Percentiles rank a stretch among this genome's conserved stretches.
Evolutionary conservation across 805 yeast genomes (phyloP).

Genomic region (Millerozyma miso): DNA sequence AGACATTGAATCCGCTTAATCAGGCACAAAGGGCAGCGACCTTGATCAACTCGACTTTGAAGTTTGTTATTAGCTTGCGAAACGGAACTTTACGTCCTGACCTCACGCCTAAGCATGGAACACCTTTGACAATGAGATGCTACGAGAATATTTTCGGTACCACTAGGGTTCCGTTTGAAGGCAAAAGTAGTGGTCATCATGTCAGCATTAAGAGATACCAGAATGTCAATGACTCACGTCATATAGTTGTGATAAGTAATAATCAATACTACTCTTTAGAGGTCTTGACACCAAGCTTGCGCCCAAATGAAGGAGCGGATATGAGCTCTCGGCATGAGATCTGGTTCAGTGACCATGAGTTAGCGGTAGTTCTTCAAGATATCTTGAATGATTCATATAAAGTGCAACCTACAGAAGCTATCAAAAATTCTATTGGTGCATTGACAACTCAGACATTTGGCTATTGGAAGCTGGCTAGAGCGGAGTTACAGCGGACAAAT

Average conservation of each 20-base stretch:
- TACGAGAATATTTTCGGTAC: conserved; percentile 67
- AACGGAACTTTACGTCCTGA: conserved; percentile 55
- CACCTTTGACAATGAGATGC: conserved; percentile 63
- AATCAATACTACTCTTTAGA: conserved; percentile 49
- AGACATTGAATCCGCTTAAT: conserved; percentile 51
- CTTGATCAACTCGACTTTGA: conserved; percentile 58
- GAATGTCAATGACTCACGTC: conserved; percentile 37
- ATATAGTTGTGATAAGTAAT: conserved; percentile 46
- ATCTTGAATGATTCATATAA: conserved; percentile 37
- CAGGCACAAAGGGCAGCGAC: conserved; percentile 69
- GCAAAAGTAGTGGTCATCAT: conserved; percentile 22
- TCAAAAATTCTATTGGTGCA: conserved; percentile 48
- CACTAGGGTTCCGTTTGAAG: conserved; percentile 43
- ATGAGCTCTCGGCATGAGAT: conserved; percentile 28
- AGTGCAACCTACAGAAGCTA: conserved; percentile 33
- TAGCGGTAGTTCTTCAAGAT: conserved; percentile 39
- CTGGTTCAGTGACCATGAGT: conserved; percentile 53
- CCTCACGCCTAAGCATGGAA: conserved; percentile 44
- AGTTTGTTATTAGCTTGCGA: conserved; percentile 60
- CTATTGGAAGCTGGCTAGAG: conserved; percentile 46
- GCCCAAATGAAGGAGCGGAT: conserved; percentile 15
- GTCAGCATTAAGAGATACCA: conserved; percentile 34
- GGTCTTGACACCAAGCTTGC: conserved; percentile 35
- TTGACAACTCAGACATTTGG: conserved; percentile 51
- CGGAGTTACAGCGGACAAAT: conserved; percentile 38